A percentile compares a stretch with the other conserved stretches of the same genome.
Evolutionary conservation across 108 stramenopile species (phyloP).

Genomic region (Phaeodactylum tricornutum): DNA sequence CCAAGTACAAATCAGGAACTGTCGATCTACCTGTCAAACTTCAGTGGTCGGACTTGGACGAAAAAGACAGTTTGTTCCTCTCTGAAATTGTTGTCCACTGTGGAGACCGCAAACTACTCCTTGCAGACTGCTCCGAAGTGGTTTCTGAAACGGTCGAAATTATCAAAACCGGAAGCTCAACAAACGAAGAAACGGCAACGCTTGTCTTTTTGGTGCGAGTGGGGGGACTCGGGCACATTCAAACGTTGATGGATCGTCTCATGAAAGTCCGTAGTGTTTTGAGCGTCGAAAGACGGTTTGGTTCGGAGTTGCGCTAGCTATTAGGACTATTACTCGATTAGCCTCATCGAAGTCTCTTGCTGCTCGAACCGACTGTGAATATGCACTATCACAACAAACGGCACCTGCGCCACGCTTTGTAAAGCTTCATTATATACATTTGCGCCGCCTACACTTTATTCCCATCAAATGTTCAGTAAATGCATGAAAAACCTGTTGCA

Average conservation of each 20-base stretch:
- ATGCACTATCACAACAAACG: too few relatives aligned
- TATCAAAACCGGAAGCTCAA: slow-evolving; percentile 64
- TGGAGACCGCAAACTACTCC: slow-evolving; percentile 65
- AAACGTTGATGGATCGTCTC: slow-evolving; percentile 68
- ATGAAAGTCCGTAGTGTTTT: slow-evolving; percentile 59
- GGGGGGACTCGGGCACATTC: slow-evolving; percentile 53
- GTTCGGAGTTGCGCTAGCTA: slow-evolving; percentile 1
- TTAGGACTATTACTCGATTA: too few relatives aligned
- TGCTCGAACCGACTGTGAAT: too few relatives aligned
- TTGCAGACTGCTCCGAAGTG: slow-evolving; percentile 78
- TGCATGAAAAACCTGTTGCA: too few relatives aligned
- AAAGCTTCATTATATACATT: too few relatives aligned
- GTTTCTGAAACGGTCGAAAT: slow-evolving; percentile 71
- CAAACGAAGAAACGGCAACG: slow-evolving; percentile 63
- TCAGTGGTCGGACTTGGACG: slow-evolving; percentile 30
- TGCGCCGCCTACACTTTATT: too few relatives aligned
- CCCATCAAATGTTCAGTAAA: too few relatives aligned
- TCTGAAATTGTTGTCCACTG: slow-evolving; percentile 61
- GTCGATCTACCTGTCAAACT: slow-evolving; percentile 28
- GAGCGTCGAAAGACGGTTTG: slow-evolving; percentile 61
- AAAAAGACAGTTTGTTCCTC: slow-evolving; percentile 30
- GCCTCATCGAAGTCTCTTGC: too few relatives aligned
- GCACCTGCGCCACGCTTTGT: too few relatives aligned
- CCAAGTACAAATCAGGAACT: neutral
- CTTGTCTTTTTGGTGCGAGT: slow-evolving; percentile 70